Base-by-base conservation (phyloP, 2,329 filamentous ascomycete species). In the Sclerotinia minor region DNA sequence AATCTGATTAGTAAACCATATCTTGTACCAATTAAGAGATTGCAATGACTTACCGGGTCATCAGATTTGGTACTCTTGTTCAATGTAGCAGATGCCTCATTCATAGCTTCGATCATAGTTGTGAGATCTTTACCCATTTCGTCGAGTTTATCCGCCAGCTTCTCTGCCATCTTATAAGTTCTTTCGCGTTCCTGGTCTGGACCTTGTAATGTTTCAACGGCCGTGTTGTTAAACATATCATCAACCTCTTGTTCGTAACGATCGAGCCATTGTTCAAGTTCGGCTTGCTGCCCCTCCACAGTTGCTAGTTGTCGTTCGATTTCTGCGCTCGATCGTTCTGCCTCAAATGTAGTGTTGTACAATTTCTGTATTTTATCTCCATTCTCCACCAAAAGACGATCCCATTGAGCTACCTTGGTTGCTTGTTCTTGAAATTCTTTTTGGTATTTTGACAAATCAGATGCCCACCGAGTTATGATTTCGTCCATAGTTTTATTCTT, bases 401-500 rank as follows among this genome's bases (percentile, higher is more conserved):
- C 95, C 96, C 96, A 99, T 55, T 71, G 60, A 26, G 93, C 91
- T 19, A 98, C 92, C 71, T 93, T 90, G 70, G 89, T 86, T 5
- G 96, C 94, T 78, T 98, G 93, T 45, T 90, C 86, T 77, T 96
- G 93, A 81, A 98, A 99, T 69, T 96, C 92, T 78, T 97, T 96
- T 76, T 98, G 94, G 77, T 99, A 97, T 76, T 96, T 96, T 65
- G 93, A 91, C 61, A 99, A 83, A 76, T 98, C 95, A 0, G 93
- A 92, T 2, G 95, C 95, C 95, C 95, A 99, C 44, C 93, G 89
- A 5, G 92, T 97, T 72, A 99, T 93, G 71, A 99, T 97, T 78
- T 99, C 95, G 76, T 99, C 95, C 91, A 99, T 97, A 0, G 94
- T 97, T 81, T 97, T 98, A 80, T 97, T 97, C 83, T 97, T 97